Conservation (phyloP, 805 yeast genomes). For the Vanderwaltozyma yarrowii region DNA sequence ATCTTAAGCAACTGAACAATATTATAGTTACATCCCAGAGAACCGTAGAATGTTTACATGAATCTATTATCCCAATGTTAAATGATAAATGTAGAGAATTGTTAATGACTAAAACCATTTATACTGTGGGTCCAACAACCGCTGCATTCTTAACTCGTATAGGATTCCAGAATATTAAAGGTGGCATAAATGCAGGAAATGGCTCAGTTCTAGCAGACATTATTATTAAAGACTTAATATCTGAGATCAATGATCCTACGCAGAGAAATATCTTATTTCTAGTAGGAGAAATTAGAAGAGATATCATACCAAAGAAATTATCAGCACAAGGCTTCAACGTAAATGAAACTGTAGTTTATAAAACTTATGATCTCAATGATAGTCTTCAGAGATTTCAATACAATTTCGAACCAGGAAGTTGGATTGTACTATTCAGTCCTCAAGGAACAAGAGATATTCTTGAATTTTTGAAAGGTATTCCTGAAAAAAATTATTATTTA, state of each 20-base stretch:
- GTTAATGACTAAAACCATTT: constrained; percentile 45
- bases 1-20: constrained; percentile 34
- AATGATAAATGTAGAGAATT: constrained; percentile 1
- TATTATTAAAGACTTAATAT: constrained; percentile 33
- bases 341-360: constrained; percentile 56
- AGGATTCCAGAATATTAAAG: constrained; percentile 62
- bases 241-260: constrained; percentile 5
- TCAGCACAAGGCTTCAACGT: constrained; percentile 11
- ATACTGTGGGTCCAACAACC: constrained; percentile 92
- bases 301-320: constrained; percentile 62
- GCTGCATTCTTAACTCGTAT: constrained; percentile 41
- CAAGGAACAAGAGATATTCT: constrained; percentile 70
- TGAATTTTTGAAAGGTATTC: constrained; percentile 28
- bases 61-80: constrained; percentile 29
- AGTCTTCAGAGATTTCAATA: constrained; percentile 32
- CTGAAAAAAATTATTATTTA: constrained; percentile 30
- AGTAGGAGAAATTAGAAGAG: constrained; percentile 80
- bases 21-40: constrained; percentile 82
- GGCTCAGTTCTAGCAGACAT: constrained; percentile 61
- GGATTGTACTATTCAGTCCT: constrained; percentile 88
- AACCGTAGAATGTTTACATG: constrained; percentile 71
- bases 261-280: constrained; percentile 47
- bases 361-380: constrained; percentile 45
- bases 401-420: constrained; percentile 24
- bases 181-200: constrained; percentile 73